Percentiles rank a stretch among this genome's conserved stretches.
phyloP scores from a whole-genome alignment of 2,329 filamentous ascomycete genomes.

The Fusarium keratoplasticum region DNA sequence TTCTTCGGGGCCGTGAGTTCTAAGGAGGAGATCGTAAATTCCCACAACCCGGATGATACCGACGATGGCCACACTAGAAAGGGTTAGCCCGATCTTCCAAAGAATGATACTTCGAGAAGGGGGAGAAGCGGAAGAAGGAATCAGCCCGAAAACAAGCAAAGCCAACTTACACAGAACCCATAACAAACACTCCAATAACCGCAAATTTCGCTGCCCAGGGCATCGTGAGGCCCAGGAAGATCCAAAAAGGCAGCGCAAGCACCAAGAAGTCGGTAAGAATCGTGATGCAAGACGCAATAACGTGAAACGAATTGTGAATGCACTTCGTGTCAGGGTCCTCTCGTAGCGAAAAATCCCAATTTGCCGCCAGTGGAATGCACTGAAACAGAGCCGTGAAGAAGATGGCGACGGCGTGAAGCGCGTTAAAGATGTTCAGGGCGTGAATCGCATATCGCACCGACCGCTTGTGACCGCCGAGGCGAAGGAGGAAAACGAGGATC shows the following conservation, averaged over 20 bases:
- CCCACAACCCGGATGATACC: conserved; percentile 49
- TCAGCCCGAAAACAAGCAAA: neutral
- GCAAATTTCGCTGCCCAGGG: conserved; percentile 52
- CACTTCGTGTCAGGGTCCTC: conserved; percentile 46
- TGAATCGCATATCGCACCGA: conserved; percentile 27
- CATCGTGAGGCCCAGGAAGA: conserved; percentile 55
- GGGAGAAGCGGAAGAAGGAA: neutral
- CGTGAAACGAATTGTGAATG: conserved; percentile 48
- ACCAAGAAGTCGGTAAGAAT: conserved; percentile 57
- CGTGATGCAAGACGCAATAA: conserved; percentile 51
- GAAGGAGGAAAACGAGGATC: conserved; percentile 57
- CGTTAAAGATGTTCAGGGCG: conserved; percentile 42
- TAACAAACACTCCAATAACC: conserved; percentile 53
- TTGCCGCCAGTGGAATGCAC: conserved; percentile 50
- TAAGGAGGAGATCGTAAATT: conserved; percentile 39
- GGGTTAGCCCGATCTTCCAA: neutral
- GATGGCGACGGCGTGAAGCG: conserved; percentile 48
- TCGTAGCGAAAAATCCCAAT: conserved; percentile 45
- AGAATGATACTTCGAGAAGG: neutral
- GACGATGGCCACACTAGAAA: conserved; percentile 47
- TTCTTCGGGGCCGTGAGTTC: conserved; percentile 37
- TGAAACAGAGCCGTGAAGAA: conserved; percentile 55
- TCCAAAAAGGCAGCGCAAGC: conserved; percentile 53
- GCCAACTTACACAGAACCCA: conserved; percentile 50
- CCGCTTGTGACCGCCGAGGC: conserved; percentile 54